A percentile compares a stretch with the other conserved stretches of the same genome.
These are phyloP conservation scores for Limonomyces culmigenus DNA, from an alignment of 1,284 basidiomycete genomes.

Conservation along the genomic window DNA sequence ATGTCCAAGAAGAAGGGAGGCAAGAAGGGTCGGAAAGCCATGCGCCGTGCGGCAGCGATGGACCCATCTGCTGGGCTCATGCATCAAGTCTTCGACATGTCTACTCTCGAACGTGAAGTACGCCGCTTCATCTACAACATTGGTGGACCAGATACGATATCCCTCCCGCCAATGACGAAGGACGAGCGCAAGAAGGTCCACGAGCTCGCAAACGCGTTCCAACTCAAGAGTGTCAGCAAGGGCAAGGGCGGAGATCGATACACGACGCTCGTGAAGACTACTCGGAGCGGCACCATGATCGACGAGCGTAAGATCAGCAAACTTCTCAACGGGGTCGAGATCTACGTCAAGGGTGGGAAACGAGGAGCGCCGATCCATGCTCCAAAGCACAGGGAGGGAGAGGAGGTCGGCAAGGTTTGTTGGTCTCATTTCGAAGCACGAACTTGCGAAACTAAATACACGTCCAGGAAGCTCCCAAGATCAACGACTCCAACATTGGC, in stretches of 20 bases:
- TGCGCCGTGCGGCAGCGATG: constrained; percentile 31
- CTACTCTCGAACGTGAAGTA: constrained; percentile 50
- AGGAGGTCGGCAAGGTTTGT: constrained; percentile 55
- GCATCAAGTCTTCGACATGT: constrained; percentile 36
- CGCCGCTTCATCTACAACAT: constrained; percentile 46
- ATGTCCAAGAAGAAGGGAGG: constrained; percentile 37
- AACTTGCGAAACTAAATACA: not conserved
- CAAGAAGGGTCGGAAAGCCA: constrained; percentile 52
- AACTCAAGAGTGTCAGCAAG: constrained; percentile 60
- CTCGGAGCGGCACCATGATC: constrained; percentile 28
- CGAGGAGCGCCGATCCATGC: constrained; percentile 20
- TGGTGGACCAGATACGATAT: constrained; percentile 31
- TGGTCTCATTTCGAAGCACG: not conserved
- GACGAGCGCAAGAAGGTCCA: constrained; percentile 56
- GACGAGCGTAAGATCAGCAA: constrained; percentile 40
- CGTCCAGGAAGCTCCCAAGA: constrained; percentile 49
- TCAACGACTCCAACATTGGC: constrained; percentile 52
- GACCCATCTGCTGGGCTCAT: constrained; percentile 30
- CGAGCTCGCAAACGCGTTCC: constrained; percentile 60
- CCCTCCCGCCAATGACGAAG: constrained; percentile 65
- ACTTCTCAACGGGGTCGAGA: too few species aligned
- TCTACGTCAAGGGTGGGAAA: constrained; percentile 31
- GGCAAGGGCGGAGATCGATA: constrained; percentile 47
- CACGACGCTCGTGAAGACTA: constrained; percentile 56
- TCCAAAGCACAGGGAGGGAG: constrained; percentile 47